A percentile compares a stretch with the other conserved stretches of the same genome.
These are phyloP conservation scores for Madurella fahalii DNA, from an alignment of 2,329 filamentous ascomycete species.

Conservation along the genomic window DNA sequence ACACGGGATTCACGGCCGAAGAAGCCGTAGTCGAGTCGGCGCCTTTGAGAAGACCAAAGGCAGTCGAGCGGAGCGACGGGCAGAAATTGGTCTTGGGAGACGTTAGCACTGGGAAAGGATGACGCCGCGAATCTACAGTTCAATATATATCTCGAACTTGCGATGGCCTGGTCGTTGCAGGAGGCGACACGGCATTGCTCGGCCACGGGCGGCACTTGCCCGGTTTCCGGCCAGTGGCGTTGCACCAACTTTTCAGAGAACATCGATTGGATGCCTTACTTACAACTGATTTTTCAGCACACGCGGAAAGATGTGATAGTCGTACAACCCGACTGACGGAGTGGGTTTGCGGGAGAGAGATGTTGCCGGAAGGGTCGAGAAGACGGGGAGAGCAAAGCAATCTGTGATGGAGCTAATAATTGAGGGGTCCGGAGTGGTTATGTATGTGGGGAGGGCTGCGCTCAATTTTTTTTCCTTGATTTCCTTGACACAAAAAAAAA, in stretches of 20 bases:
- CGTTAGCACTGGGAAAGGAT: constrained; percentile 11
- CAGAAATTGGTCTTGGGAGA: constrained; percentile 3
- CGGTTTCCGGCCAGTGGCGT: constrained; percentile 4
- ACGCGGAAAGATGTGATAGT: neutral
- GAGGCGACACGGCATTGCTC: neutral
- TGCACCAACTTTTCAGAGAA: neutral
- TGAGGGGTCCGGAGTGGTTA: constrained; percentile 19
- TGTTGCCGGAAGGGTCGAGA: constrained; percentile 4
- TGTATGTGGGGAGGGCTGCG: constrained; percentile 24
- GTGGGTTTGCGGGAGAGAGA: constrained; percentile 1
- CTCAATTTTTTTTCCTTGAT: constrained; percentile 20
- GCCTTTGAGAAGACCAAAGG: constrained; percentile 70
- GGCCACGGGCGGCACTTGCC: neutral
- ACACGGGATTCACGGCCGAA: constrained; percentile 57
- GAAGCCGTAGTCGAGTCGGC: constrained; percentile 56
- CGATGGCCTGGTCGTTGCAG: neutral
- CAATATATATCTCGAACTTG: neutral
- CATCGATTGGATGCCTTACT: constrained; percentile 1
- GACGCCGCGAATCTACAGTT: neutral
- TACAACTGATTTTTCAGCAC: neutral
- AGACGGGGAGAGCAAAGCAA: constrained; percentile 10
- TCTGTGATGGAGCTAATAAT: constrained; percentile 22
- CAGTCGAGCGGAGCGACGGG: constrained; percentile 32
- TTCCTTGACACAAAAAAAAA: constrained; percentile 22
- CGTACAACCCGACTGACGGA: constrained; percentile 2